Evolutionary conservation across 2,329 filamentous ascomycete species (phyloP), one percentile per base, ranked within the genome.

Genomic region (Microcyclospora pomicola): DNA sequence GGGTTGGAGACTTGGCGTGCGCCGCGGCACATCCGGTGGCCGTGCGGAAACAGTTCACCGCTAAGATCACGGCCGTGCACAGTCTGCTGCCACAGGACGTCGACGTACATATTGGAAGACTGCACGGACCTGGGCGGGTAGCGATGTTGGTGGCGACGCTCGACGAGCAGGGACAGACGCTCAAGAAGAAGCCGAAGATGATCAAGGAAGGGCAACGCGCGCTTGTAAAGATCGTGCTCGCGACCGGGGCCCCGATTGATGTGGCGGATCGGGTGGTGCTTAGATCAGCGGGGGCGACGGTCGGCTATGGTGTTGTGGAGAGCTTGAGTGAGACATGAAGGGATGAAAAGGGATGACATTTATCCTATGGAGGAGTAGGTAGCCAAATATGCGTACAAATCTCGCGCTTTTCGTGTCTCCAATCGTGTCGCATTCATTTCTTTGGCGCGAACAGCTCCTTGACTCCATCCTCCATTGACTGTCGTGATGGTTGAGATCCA

Each of bases 11-110:
- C 53, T 81, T 96, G 13, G 63, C 94, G n/a, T 94, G 86, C 61
- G 70, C 74, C 34, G 29, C 45, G 0, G 33, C 36, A 13, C 67
- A 69, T 1, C 80, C 85, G 0, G 78, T 94, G 27, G 62, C 67
- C 16, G 82, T 80, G 42, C 67, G 84, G 41, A 80, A 80, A 40
- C 72, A 67, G 0, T 87, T 96, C 51, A 83, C 75, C 2, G 75
- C 82, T 43, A 93, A 93, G 60, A 77, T 91, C 9, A 71, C 95
- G 39, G 85, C 87, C 0, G 93, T 96, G 52, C 85, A 94, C 43
- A 80, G 88, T 45, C 63, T 98, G 12, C 80, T 87, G 61, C 88
- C 88, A 0, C 91, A 88, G 75, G 75, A 76, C 15, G 75, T 96
- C 9, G 88, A 96, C 52, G 76, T 98, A 7, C 87, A 95, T 58